A percentile compares a stretch with the other conserved stretches of the same genome.
These are phyloP conservation scores for Pythium pyrilobum DNA, from an alignment of 352 stramenopile genomes.

Conservation along the genomic window DNA sequence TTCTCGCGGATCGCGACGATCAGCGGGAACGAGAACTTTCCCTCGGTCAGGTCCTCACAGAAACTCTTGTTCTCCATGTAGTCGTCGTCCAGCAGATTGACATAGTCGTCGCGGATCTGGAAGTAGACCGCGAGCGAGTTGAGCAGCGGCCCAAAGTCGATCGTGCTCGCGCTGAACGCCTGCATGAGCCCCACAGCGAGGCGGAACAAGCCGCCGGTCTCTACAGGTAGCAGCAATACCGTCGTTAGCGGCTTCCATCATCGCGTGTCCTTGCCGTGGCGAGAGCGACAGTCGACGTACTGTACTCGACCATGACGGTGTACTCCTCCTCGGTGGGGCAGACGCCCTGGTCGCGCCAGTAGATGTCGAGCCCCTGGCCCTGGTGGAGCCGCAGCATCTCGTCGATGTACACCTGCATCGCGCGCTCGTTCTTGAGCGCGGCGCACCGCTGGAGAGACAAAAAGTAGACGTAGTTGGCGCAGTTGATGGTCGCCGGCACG, in stretches of 20 bases:
- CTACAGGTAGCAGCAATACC: slow-evolving; percentile 9
- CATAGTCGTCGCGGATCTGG: slow-evolving; percentile 97
- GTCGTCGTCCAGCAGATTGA: slow-evolving; percentile 94
- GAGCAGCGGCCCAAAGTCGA: slow-evolving; percentile 88
- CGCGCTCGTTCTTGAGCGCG: slow-evolving; percentile 71
- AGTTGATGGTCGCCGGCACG: slow-evolving; percentile 96
- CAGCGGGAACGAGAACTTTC: slow-evolving; percentile 94
- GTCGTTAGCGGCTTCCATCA: too few relatives aligned
- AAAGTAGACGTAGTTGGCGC: slow-evolving; percentile 98
- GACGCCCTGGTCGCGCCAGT: slow-evolving; percentile 88
- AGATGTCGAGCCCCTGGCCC: slow-evolving; percentile 95
- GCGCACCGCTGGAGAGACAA: slow-evolving; percentile 92
- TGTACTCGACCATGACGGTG: slow-evolving; percentile 94
- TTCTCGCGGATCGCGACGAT: slow-evolving; percentile 76
- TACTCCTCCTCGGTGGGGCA: slow-evolving; percentile 93
- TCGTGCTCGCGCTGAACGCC: slow-evolving; percentile 62
- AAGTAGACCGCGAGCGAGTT: slow-evolving; percentile 96
- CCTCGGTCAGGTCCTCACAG: slow-evolving; percentile 97
- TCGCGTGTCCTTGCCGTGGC: not conserved
- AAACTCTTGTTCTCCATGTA: slow-evolving; percentile 98
- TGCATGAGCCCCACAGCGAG: slow-evolving; percentile 95
- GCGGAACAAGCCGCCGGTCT: slow-evolving; percentile 96
- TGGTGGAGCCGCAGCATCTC: slow-evolving; percentile 96
- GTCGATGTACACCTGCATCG: slow-evolving; percentile 90
- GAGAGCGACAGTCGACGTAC: slow-evolving; percentile 21